phyloP scores from a whole-genome alignment of 2,329 filamentous ascomycete species.

The Exophiala alcalophila region DNA sequence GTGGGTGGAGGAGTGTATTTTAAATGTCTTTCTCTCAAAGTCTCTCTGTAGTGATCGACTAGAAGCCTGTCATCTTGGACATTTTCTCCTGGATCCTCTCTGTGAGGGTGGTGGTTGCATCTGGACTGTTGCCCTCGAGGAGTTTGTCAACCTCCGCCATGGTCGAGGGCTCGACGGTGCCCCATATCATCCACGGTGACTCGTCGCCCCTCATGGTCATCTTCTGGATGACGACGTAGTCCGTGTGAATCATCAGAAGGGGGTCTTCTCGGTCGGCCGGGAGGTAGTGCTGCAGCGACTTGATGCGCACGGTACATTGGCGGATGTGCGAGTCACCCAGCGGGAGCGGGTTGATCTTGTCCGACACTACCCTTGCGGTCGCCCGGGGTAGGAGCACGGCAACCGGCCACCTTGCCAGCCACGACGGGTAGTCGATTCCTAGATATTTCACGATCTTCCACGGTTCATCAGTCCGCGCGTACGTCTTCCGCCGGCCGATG shows the following conservation, averaged over 20 bases:
- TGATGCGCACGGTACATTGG: conserved; percentile 42
- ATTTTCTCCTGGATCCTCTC: conserved; percentile 10
- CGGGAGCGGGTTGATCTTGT: conserved; percentile 43
- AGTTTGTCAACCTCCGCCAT: conserved; percentile 22
- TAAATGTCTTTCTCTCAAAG: too few relatives aligned
- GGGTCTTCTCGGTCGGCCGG: conserved; percentile 18
- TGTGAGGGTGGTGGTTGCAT: not conserved
- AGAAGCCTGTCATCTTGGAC: not conserved
- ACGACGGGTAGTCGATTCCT: conserved; percentile 36
- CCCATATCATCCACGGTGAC: conserved; percentile 51
- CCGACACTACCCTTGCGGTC: conserved; percentile 39
- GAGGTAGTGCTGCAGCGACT: conserved; percentile 38
- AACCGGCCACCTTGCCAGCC: conserved; percentile 30
- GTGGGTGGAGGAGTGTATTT: too few relatives aligned
- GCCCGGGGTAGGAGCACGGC: conserved; percentile 37
- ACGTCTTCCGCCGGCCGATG: conserved; percentile 34
- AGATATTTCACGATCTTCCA: conserved; percentile 20
- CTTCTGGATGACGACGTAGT: conserved; percentile 53
- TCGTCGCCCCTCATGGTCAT: conserved; percentile 42
- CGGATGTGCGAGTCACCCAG: conserved; percentile 40
- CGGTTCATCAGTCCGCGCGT: conserved; percentile 1
- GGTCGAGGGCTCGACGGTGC: conserved; percentile 30
- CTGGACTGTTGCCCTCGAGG: conserved; percentile 9
- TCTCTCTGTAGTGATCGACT: too few relatives aligned
- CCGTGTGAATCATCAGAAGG: conserved; percentile 30